Base-by-base conservation (phyloP, 129 eudicot genomes). In the Arctium minus region DNA sequence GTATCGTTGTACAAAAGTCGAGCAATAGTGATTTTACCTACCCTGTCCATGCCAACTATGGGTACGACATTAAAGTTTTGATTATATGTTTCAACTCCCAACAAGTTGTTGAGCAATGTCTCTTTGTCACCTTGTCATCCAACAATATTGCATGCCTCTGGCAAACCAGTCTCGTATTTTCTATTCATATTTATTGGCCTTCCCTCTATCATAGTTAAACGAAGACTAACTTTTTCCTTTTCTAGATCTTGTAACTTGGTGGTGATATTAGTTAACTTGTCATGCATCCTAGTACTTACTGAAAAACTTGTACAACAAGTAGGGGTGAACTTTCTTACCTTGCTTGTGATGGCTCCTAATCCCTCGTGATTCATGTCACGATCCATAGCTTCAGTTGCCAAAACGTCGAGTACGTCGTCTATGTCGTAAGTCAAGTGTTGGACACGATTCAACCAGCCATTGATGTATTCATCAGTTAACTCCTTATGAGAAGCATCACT, bases 401-500 rank as follows among this genome's bases (percentile, higher is more conserved):
- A 22, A 22, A 22, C 27, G 27, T 22, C 27, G 27, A 22, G 7
- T 37, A 50, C 5, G 64, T 50, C 18, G 18, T 50, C 64, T 2
- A 50, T 50, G 64, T 50, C 64, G 64, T 50, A 9, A 72, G 22
- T 18, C 64, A 50, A 12, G 22, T 50, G 64, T 3, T 50, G 36
- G 74, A 6, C 46, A 79, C 31, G 10, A 67, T 30, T n/a, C 81
- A 22, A 22, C 27, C 27, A 22, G n/a, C 27, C 27, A 22, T 22
- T 22, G 27, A 22, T 22, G 27, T 22, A 17, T 38, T 17, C 9
- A 1, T 77, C 50, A 1, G 82, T 85, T 27, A 79, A 31, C 42
- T 89, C 87, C 83, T 89, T 89, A 0, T 82, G 83, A 77, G 86
- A 86, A 1, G 91, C 93, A 87, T 90, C 89, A 46, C 64, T 82